Evolutionary conservation across 2,329 filamentous ascomycete species (phyloP).

Genomic region (Colletotrichum tanaceti): DNA sequence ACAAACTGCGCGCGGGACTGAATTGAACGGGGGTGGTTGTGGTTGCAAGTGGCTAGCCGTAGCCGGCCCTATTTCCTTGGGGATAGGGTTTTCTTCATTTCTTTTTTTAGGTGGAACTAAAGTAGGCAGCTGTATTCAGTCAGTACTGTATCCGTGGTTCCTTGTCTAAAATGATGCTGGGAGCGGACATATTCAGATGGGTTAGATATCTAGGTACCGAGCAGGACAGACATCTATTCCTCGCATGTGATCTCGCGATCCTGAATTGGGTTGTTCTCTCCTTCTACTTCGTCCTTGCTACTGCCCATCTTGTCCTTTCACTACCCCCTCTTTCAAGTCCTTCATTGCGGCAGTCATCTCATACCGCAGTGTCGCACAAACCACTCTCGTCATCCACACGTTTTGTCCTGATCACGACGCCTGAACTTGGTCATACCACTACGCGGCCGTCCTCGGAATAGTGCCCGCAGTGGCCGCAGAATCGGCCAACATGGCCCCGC

Average conservation of each 20-base stretch:
- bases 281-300: background rate
- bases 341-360: background rate
- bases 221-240: background rate
- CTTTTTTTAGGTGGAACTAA: background rate
- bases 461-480: background rate
- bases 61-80: background rate
- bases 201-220: too few relatives aligned
- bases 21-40: slow-evolving; percentile 1
- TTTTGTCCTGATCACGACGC: background rate
- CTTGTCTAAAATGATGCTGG: too few relatives aligned
- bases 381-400: background rate
- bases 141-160: too few relatives aligned
- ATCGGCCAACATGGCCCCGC: too few relatives aligned
- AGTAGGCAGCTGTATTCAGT: too few relatives aligned
- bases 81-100: background rate
- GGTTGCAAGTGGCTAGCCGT: background rate
- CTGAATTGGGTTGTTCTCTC: too few relatives aligned
- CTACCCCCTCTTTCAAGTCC: background rate
- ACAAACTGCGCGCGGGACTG: background rate
- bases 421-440: background rate
- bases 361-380: background rate
- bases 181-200: too few relatives aligned
- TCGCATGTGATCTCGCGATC: background rate
- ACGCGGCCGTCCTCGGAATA: background rate
- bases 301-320: background rate